A percentile compares a stretch with the other conserved stretches of the same genome.
phyloP scores from a whole-genome alignment of 2,329 filamentous ascomycete genomes.

The Phyllosticta capitalensis region DNA sequence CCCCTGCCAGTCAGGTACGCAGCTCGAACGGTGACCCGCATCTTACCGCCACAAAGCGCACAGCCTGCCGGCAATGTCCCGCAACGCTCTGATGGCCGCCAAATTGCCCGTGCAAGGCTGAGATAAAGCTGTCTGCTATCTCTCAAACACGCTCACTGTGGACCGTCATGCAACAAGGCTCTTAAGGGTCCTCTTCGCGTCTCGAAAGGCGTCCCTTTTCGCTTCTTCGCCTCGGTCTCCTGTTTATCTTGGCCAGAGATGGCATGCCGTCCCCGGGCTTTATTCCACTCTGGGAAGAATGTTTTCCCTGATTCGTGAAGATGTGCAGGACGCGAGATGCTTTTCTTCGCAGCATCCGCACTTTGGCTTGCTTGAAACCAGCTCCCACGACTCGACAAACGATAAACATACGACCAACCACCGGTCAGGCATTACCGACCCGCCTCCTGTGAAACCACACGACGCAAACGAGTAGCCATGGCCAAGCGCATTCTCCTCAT shows the following conservation, averaged over 20 bases:
- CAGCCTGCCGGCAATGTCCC: background rate
- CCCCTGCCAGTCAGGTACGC: background rate
- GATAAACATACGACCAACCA: background rate
- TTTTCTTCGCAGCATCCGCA: background rate
- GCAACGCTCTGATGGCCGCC: background rate
- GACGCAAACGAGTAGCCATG: slow-evolving; percentile 16
- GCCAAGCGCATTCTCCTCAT: slow-evolving; percentile 54
- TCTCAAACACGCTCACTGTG: background rate
- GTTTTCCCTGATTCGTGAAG: background rate
- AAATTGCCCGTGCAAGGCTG: background rate
- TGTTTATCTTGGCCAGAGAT: background rate
- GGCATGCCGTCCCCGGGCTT: background rate
- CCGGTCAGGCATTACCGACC: background rate
- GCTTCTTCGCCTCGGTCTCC: background rate
- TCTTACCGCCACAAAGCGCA: background rate
- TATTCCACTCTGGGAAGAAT: background rate
- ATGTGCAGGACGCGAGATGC: background rate
- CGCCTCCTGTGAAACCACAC: background rate
- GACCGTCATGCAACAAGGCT: background rate
- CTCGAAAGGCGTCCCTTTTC: background rate
- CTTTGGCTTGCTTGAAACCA: background rate
- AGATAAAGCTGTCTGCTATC: background rate
- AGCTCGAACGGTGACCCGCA: background rate
- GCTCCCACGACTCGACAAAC: background rate
- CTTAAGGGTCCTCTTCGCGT: background rate